Conservation (phyloP, 768 basidiomycete genomes). For the Mycena albidolilacea region DNA sequence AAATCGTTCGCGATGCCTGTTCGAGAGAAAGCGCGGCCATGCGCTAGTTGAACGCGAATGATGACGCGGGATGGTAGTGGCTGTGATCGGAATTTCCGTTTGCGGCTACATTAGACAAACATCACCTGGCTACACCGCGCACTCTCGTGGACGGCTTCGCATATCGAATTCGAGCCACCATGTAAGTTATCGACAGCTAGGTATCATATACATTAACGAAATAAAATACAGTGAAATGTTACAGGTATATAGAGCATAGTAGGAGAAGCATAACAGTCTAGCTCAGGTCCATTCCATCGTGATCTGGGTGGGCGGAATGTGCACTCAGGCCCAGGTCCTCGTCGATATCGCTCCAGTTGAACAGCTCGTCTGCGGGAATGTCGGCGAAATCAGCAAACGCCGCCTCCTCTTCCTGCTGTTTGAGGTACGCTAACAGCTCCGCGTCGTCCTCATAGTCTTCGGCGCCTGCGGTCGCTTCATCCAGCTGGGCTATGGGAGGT, state of each 20-base stretch:
- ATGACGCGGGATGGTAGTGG: background rate
- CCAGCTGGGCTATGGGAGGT: background rate
- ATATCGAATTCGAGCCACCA: too few species aligned
- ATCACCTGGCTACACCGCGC: too few species aligned
- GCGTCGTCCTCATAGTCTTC: constrained; percentile 22
- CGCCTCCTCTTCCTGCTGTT: constrained; percentile 33
- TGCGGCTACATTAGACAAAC: too few species aligned
- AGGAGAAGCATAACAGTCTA: background rate
- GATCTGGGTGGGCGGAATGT: background rate
- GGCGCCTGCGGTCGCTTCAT: background rate
- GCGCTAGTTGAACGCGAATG: background rate
- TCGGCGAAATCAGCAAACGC: constrained; percentile 38
- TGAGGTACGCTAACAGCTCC: constrained; percentile 27
- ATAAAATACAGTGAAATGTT: constrained; percentile 26
- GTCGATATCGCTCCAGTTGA: constrained; percentile 29
- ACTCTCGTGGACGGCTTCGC: too few species aligned
- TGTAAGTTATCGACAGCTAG: background rate
- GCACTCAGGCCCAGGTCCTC: constrained; percentile 3
- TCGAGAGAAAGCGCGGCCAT: background rate
- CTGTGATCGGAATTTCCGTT: background rate
- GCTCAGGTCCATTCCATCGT: constrained; percentile 27
- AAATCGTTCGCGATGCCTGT: constrained; percentile 53
- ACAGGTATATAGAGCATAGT: background rate
- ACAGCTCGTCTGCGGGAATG: constrained; percentile 36
- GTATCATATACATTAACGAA: background rate